These are phyloP conservation scores for Cucurbita maxima DNA, from an alignment of 306 rosid genomes.

Conservation along the genomic window DNA sequence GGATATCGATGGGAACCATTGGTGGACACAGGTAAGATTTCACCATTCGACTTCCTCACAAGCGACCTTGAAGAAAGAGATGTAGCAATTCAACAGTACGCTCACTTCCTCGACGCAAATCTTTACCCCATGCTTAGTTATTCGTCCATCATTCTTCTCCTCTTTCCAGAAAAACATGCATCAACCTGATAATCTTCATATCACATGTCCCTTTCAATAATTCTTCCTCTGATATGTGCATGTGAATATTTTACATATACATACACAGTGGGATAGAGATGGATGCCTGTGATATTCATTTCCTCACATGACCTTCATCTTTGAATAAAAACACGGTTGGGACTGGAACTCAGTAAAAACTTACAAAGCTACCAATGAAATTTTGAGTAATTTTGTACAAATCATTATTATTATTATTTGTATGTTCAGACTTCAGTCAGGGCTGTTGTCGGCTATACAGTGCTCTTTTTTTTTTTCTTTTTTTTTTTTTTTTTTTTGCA, in stretches of 20 bases:
- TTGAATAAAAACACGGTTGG: background rate
- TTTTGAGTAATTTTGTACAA: background rate
- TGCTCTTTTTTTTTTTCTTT: too few relatives aligned
- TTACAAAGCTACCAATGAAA: background rate
- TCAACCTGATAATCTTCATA: background rate
- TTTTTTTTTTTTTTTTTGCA: too few relatives aligned
- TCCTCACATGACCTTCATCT: background rate
- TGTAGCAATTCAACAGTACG: constrained; percentile 47
- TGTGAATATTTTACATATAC: background rate
- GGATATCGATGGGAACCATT: constrained; percentile 83
- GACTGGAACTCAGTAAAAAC: background rate
- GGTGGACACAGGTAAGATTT: constrained; percentile 66
- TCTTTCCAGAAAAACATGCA: constrained; percentile 30
- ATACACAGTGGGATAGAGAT: background rate
- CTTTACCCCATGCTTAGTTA: constrained; percentile 86
- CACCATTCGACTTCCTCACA: constrained; percentile 72
- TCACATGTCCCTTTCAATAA: background rate
- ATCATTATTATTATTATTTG: too few relatives aligned
- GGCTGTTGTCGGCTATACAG: too few relatives aligned
- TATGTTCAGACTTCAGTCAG: too few relatives aligned
- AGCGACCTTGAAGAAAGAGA: constrained; percentile 54
- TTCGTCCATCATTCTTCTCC: constrained; percentile 81
- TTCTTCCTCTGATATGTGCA: background rate
- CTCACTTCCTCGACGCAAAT: constrained; percentile 70
- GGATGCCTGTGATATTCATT: background rate